phyloP scores from a whole-genome alignment of 805 yeast genomes.

The Huiozyma naganishii region DNA sequence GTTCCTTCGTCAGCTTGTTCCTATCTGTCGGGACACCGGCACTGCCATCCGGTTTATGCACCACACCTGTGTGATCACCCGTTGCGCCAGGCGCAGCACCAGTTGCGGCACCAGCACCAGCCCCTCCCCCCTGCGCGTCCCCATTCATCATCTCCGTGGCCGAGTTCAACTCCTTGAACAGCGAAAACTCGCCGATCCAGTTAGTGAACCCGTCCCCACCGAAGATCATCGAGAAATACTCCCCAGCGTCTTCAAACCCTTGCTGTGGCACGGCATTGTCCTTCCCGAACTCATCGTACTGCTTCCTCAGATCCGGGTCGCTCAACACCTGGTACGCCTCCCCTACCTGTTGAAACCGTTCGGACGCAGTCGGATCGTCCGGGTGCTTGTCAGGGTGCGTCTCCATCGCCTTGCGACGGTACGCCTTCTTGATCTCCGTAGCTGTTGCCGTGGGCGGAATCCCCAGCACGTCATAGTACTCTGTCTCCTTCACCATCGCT shows the following conservation, averaged over 20 bases:
- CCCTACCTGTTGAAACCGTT: constrained; percentile 65
- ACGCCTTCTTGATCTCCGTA: constrained; percentile 83
- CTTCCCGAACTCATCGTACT: constrained; percentile 81
- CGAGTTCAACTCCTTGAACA: constrained; percentile 52
- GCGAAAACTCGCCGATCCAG: constrained; percentile 69
- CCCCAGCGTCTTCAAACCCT: constrained; percentile 78
- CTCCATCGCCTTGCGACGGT: constrained; percentile 77
- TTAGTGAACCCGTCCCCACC: constrained; percentile 73
- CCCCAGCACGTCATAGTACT: constrained; percentile 73
- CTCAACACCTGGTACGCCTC: constrained; percentile 72
- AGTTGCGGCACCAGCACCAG: constrained; percentile 7
- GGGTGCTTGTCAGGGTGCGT: constrained; percentile 97
- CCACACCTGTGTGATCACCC: constrained; percentile 9
- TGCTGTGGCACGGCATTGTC: constrained; percentile 57
- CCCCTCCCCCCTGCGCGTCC: constrained; percentile 13
- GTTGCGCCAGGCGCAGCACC: constrained; percentile 8
- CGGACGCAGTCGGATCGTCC: constrained; percentile 83
- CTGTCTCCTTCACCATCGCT: constrained; percentile 72
- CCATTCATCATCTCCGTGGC: constrained; percentile 37
- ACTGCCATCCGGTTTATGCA: constrained; percentile 28
- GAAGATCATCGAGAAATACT: constrained; percentile 72
- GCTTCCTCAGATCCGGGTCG: constrained; percentile 54
- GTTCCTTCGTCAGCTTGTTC: constrained; percentile 27
- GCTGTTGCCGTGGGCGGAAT: constrained; percentile 61
- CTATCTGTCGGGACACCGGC: constrained; percentile 6